Evolutionary conservation across 805 yeast species (phyloP).

Genomic region (Yarrowia sp.): DNA sequence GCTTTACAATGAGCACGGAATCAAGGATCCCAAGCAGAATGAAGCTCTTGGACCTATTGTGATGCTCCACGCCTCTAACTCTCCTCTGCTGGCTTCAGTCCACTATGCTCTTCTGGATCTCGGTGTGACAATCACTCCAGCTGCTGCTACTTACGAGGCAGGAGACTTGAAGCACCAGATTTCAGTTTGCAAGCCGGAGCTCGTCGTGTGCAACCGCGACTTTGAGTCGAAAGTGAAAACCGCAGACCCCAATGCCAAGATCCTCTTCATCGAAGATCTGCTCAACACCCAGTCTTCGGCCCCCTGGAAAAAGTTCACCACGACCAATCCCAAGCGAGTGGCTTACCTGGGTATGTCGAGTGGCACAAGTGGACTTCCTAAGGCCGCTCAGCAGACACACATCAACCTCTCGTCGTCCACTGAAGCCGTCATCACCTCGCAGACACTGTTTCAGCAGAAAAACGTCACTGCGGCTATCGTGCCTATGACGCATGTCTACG

Average conservation of each 20-base stretch:
- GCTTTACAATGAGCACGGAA: not conserved
- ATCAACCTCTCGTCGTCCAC: conserved; percentile 47
- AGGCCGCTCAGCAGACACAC: conserved; percentile 72
- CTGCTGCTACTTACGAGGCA: not conserved
- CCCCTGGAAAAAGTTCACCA: not conserved
- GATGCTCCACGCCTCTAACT: not conserved
- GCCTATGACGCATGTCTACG: conserved; percentile 39
- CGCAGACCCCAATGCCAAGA: conserved; percentile 34
- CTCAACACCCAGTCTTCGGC: not conserved
- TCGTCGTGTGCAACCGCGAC: not conserved
- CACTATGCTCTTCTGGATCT: conserved; percentile 4
- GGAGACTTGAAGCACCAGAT: not conserved
- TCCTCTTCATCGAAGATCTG: not conserved
- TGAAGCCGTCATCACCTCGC: conserved; percentile 43
- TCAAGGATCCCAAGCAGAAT: not conserved
- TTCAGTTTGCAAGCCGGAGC: not conserved
- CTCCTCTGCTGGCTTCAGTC: not conserved
- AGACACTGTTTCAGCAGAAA: conserved; percentile 38
- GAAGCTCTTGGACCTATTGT: not conserved
- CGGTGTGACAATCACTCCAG: not conserved
- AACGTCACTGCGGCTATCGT: conserved; percentile 38
- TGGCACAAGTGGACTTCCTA: conserved; percentile 59
- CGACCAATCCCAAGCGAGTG: not conserved
- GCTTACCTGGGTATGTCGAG: conserved; percentile 39
- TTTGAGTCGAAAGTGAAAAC: not conserved